Conservation (phyloP, 176 grass and related monocot species). For the Oryza longistaminata region DNA sequence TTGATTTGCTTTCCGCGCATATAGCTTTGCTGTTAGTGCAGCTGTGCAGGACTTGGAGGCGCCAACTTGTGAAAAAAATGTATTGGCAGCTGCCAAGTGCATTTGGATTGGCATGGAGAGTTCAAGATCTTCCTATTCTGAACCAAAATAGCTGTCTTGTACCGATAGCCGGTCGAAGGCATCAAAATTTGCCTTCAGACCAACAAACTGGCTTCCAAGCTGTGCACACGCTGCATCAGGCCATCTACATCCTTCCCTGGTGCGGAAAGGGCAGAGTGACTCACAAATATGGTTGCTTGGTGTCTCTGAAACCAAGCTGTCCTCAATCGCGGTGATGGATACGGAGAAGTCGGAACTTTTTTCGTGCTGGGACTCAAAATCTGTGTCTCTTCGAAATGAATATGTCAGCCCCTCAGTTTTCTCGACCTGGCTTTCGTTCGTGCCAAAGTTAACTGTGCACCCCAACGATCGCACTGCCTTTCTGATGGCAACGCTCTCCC, state of each 20-base stretch:
- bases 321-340: conserved; percentile 84
- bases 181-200: conserved; percentile 94
- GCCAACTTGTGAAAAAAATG: conserved; percentile 36
- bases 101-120: not conserved
- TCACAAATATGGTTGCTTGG: conserved; percentile 60
- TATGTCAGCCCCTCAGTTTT: conserved; percentile 46
- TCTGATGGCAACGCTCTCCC: conserved; percentile 73
- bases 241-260: conserved; percentile 89
- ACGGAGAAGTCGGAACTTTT: conserved; percentile 63
- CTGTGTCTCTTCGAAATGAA: conserved; percentile 44
- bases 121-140: conserved; percentile 45
- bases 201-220: conserved; percentile 89
- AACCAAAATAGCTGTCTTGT: conserved; percentile 81
- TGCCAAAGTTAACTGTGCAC: conserved; percentile 71
- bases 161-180: conserved; percentile 84
- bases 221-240: conserved; percentile 79
- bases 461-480: conserved; percentile 82
- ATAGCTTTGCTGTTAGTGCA: conserved; percentile 10
- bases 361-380: conserved; percentile 34
- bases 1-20: conserved; percentile 6
- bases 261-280: conserved; percentile 72
- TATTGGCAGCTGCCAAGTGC: conserved; percentile 33
- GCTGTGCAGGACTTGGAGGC: conserved; percentile 10
- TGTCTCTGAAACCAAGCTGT: conserved; percentile 50
- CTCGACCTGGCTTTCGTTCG: conserved; percentile 37